Evolutionary conservation across 108 stramenopile genomes (phyloP), one percentile per base, ranked within the genome.

Genomic region (Aurantiochytrium sp.): DNA sequence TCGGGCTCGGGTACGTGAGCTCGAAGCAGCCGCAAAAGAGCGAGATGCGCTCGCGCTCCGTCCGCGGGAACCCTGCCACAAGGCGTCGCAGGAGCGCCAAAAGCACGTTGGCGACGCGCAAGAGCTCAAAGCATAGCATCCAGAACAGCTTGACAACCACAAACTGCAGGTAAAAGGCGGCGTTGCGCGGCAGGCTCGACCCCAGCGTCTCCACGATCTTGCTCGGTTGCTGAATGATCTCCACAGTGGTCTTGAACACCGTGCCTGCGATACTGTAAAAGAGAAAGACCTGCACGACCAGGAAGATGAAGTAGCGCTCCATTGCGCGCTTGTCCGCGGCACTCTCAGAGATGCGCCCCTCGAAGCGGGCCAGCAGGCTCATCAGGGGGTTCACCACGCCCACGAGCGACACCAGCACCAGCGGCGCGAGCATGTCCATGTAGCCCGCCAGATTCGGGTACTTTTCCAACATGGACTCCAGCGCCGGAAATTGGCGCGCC

Each of bases 61-160:
- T 81, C 6, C n/a, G 21, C 15, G 73, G 73, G 6, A 48, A 42
- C 36, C 73, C 73, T 27, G 73, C 73, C 73, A 81, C 73, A 37
- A 81, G 19, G 6, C 73, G 39, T 19, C 73, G 73, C n/a, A 81
- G 39, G 6, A 81, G 45, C 27, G 73, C 73, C 39, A 81, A n/a
- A 48, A 81, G 6, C 39, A 81, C n/a, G 24, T 81, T 24, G 6
- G 73, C n/a, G 21, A 81, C 73, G 42, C 73, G 39, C 10, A 81
- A 24, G 42, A 81, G 73, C 73, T 81, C 73, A 81, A 81, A 81
- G 24, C 73, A 48, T 41, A 81, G 45, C 73, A 81, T 81, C 73
- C 73, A 81, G 24, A 81, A 81, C 27, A 81, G 73, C 45, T 81
- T 81, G 21, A 81, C 73, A 37, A 81, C n/a, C 21, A 81, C 45